Evolutionary conservation across 2,329 filamentous ascomycete genomes (phyloP).

Genomic region (Arachnopeziza araneosa): DNA sequence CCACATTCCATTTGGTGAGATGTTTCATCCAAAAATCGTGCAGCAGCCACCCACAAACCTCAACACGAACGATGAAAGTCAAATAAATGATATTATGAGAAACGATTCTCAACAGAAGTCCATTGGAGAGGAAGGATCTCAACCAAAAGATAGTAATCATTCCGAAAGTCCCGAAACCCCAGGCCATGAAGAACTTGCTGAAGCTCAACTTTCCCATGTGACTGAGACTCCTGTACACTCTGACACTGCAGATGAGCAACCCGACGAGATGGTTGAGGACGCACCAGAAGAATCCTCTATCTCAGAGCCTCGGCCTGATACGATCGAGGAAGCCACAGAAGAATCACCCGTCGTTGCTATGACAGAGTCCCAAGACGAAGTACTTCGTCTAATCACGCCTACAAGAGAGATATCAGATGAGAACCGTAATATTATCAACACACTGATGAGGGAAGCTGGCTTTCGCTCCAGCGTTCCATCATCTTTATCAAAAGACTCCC

Average conservation of each 20-base stretch:
- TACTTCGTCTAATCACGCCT: background rate
- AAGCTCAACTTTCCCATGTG: conserved; percentile 24
- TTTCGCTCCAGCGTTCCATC: conserved; percentile 41
- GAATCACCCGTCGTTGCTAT: background rate
- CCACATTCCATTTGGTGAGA: conserved; percentile 53
- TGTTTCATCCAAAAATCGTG: conserved; percentile 64
- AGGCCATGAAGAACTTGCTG: conserved; percentile 13
- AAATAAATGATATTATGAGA: conserved; percentile 1
- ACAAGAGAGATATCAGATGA: conserved; percentile 17
- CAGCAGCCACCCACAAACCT: conserved; percentile 34
- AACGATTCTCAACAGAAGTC: conserved; percentile 1
- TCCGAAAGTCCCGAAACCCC: conserved; percentile 13
- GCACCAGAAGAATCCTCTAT: background rate
- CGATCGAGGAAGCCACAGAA: background rate
- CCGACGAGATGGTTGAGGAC: background rate
- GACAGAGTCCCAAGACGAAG: background rate
- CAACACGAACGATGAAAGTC: background rate
- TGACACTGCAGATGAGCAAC: conserved; percentile 11
- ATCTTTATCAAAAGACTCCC: conserved; percentile 28
- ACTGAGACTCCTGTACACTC: conserved; percentile 24
- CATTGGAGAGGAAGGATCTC: background rate
- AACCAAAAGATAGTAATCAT: conserved; percentile 3
- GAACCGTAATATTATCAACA: conserved; percentile 35
- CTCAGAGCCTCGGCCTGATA: background rate
- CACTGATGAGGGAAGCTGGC: conserved; percentile 43